Percentiles rank a stretch among this genome's conserved stretches.
These are phyloP conservation scores for Pseudocercospora crystallina DNA, from an alignment of 2,329 filamentous ascomycete genomes.

Conservation along the genomic window DNA sequence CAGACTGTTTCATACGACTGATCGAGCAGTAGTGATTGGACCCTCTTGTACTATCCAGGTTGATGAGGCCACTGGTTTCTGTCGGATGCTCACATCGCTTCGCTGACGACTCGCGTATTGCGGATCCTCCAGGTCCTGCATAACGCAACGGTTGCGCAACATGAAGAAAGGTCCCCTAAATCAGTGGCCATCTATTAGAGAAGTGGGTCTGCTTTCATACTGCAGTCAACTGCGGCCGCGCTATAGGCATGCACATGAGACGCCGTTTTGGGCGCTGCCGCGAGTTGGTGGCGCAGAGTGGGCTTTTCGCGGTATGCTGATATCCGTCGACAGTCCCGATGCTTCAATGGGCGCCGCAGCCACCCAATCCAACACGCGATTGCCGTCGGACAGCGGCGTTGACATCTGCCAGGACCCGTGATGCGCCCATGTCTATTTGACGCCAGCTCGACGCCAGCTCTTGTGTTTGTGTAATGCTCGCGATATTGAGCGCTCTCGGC, in stretches of 20 bases:
- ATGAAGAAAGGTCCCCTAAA: constrained; percentile 6
- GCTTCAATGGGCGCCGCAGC: constrained; percentile 20
- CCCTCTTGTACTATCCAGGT: constrained; percentile 20
- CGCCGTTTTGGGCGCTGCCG: constrained; percentile 12
- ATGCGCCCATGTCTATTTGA: constrained; percentile 6
- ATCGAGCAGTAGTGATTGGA: constrained; percentile 28
- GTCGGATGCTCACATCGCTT: constrained; percentile 12
- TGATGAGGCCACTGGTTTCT: constrained; percentile 9
- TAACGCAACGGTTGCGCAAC: constrained; percentile 16
- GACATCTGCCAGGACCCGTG: constrained; percentile 22
- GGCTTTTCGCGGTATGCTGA: constrained; percentile 15
- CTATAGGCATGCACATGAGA: constrained; percentile 20
- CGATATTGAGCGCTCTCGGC: no score
- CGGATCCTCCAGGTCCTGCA: constrained; percentile 14
- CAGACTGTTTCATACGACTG: constrained; percentile 31
- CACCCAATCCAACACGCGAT: constrained; percentile 20
- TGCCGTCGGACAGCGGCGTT: constrained; percentile 18
- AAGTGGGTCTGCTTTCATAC: constrained; percentile 16
- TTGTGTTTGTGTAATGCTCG: constrained; percentile 11
- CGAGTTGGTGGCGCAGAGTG: constrained; percentile 17
- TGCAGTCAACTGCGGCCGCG: constrained; percentile 17
- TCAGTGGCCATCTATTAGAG: constrained; percentile 11
- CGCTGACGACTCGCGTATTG: constrained; percentile 9
- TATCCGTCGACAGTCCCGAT: constrained; percentile 3
- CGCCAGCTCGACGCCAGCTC: background rate